A percentile compares a stretch with the other conserved stretches of the same genome.
phyloP scores from a whole-genome alignment of 345 rosid species.

The Moricandia moricandioides region DNA sequence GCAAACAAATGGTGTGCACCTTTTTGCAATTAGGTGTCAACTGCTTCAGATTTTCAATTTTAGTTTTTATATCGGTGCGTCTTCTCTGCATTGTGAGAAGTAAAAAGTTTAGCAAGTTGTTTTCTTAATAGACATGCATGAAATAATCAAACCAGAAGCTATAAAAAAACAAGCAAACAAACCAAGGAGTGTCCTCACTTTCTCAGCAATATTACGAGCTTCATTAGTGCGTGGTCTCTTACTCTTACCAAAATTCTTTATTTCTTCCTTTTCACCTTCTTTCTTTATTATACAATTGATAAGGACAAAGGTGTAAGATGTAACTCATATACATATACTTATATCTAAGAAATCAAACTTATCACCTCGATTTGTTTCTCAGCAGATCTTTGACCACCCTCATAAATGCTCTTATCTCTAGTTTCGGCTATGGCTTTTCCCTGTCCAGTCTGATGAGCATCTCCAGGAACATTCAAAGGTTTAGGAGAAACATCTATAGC shows the following conservation, averaged over 20 bases:
- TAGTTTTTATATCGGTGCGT: conserved; percentile 1
- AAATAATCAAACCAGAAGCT: too few species aligned
- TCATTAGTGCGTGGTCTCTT: conserved; percentile 19
- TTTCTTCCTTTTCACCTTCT: neutral
- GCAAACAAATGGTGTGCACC: neutral
- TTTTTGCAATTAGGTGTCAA: neutral
- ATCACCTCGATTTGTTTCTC: neutral
- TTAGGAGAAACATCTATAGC: neutral
- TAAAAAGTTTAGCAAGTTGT: neutral
- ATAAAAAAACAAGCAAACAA: neutral
- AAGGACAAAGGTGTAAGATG: neutral
- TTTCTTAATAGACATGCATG: neutral
- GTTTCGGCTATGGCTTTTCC: neutral
- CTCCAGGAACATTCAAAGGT: neutral
- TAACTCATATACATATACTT: neutral
- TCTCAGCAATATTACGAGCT: neutral
- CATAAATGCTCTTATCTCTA: neutral
- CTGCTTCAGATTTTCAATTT: neutral
- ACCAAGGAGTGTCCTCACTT: neutral
- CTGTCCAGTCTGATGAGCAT: neutral
- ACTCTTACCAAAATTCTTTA: conserved; percentile 19
- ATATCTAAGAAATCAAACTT: neutral
- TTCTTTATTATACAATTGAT: neutral
- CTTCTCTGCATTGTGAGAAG: conserved; percentile 9
- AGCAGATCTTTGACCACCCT: neutral